phyloP scores from a whole-genome alignment of 163 green algal genomes.

The Dunaliella salina region DNA sequence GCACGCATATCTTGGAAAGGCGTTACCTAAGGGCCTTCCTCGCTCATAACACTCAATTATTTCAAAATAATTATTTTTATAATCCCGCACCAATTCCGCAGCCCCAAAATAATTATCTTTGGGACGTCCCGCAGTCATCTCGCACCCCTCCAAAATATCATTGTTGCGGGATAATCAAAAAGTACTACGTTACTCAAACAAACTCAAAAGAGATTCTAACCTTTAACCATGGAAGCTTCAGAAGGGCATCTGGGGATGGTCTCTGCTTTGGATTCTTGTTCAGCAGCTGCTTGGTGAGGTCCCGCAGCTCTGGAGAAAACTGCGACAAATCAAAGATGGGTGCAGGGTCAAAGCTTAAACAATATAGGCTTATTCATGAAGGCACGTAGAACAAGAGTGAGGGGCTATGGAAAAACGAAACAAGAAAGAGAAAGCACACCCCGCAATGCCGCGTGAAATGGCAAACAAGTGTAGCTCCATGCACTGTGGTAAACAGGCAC shows the following conservation, averaged over 20 bases:
- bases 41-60: background rate
- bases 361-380: too few species aligned
- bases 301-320: constrained; percentile 47
- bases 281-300: constrained; percentile 47
- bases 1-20: background rate
- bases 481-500: too few species aligned
- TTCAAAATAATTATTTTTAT: background rate
- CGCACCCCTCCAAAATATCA: too few species aligned
- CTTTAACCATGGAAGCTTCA: constrained; percentile 48
- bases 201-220: background rate
- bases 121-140: too few species aligned
- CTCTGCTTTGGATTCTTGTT: constrained; percentile 40
- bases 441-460: too few species aligned
- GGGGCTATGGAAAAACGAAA: too few species aligned
- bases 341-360: too few species aligned
- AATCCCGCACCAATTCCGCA: background rate
- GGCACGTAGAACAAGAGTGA: too few species aligned
- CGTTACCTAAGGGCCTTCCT: background rate
- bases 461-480: too few species aligned
- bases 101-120: background rate
- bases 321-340: background rate
- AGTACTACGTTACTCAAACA: background rate
- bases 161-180: background rate
- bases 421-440: too few species aligned
- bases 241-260: constrained; percentile 34